Evolutionary conservation across 2,329 filamentous ascomycete species (phyloP), one percentile per base, ranked within the genome.

Genomic region (Cylindrodendrum hubeiense): DNA sequence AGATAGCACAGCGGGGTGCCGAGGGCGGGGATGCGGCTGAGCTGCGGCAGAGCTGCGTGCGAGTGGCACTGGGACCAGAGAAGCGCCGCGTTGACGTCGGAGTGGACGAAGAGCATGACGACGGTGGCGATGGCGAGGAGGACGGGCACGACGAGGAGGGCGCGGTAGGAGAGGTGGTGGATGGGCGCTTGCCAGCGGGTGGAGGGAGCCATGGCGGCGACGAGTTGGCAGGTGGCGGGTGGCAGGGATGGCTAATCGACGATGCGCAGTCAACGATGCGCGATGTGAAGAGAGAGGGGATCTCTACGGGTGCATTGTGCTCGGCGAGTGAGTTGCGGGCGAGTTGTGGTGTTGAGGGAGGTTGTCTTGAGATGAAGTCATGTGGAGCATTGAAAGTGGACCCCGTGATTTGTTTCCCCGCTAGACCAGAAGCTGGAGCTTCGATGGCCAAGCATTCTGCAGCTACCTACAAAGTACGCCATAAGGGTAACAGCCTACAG

Each of bases 51-150:
- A 17, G 82, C 82, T 9, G 83, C 75, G 63, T 76, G 82, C 2
- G 85, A 78, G 72, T 86, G 82, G 76, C 85, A 87, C 70, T 87
- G 85, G 46, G 84, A 86, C 78, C 83, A 86, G 64, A 87, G 83
- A 66, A 86, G 78, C 19, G 83, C 81, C 60, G 82, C 78, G 79
- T 87, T 85, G 74, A 86, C 80, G 75, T 86, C 84, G 44, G 81
- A 80, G 74, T 84, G 80, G 30, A 79, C 61, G 67, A 85, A 82
- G 69, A 87, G 81, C 26, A 77, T 70, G 66, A 77, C 60, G 28
- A 76, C 76, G 4, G 84, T 85, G 43, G 78, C 73, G 62, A 82
- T 46, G 69, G 84, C 79, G 56, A 87, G 79, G 30, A 86, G 72
- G 51, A 85, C 77, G 10, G 86, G 82, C 3, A 83, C 74, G 46